Evolutionary conservation across 257 asterid genomes (phyloP), one percentile per base, ranked within the genome.

Genomic region (Przewalskia tangutica): DNA sequence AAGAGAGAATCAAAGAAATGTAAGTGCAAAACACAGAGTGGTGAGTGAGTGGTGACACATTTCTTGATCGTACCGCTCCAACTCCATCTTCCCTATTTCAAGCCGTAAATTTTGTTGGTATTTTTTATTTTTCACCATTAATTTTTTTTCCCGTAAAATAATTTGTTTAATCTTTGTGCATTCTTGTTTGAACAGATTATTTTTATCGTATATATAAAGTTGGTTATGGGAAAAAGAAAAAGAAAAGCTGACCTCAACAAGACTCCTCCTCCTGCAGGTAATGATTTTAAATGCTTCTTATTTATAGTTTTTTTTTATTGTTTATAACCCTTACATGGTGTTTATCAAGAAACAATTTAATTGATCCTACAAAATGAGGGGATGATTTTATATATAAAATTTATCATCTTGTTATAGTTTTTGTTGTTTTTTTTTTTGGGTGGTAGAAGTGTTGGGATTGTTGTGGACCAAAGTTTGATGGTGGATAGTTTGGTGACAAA

Each of bases 261-360:
- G 83, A 65, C 83, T 54, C 78, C 66, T 81, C 83, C 83, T 32
- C 83, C 77, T 81, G 9, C 83, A 62, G 83, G 83, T 81, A 7
- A 66, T 66, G 3, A 13, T 46, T 80, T 23, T 64, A 50, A 32
- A 50, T 63, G 32, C 82, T 55, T 53, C 13, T 32, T 64, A 13
- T 55, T 32, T 64, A 13, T 55, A 54, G 9, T 77, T 8, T 77
- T 27, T 27, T 71, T 46, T 50, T 58, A 71, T 71, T 71, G 58
- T 71, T 71, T 54, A 70, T 70, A 50, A 71, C 12, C 14, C 14
- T 71, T 27, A 27, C 32, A 27, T 27, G 32, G 32, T 27, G 32
- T 27, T 27, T 50, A 50, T 50, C 54, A 9, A 48, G 54, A 48
- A 48, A 48, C 54, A 48, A 1, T 48, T 48, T 48, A 8, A 7